phyloP scores from a whole-genome alignment of 179 eudicot genomes.

The Beta macrorhiza region DNA sequence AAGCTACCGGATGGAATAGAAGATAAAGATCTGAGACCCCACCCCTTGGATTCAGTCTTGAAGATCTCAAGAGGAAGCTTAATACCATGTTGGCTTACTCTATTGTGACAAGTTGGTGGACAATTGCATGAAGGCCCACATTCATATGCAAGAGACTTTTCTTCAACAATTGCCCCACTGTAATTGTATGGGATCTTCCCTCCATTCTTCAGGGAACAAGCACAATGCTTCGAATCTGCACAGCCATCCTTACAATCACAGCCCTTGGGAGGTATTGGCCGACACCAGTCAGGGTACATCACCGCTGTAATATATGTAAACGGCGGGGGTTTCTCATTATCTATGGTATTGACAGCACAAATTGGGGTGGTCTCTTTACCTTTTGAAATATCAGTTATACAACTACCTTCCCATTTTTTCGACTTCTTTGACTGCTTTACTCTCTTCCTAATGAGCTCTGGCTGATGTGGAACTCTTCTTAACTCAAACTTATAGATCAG shows the following conservation, averaged over 20 bases:
- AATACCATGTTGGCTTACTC: slow-evolving; percentile 78
- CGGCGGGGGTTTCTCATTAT: slow-evolving; percentile 55
- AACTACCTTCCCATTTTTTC: slow-evolving; percentile 45
- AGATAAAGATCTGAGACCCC: slow-evolving; percentile 75
- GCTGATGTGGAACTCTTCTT: slow-evolving; percentile 69
- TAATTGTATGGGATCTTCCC: slow-evolving; percentile 74
- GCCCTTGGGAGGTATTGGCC: slow-evolving; percentile 45
- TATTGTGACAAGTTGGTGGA: slow-evolving; percentile 69
- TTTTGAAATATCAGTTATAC: slow-evolving; percentile 52
- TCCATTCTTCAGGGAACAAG: slow-evolving; percentile 65
- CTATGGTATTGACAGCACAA: slow-evolving; percentile 59
- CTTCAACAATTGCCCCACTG: slow-evolving; percentile 70
- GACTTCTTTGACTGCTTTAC: slow-evolving; percentile 52
- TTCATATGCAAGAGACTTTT: slow-evolving; percentile 70
- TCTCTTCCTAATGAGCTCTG: slow-evolving; percentile 66
- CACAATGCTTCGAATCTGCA: slow-evolving; percentile 51
- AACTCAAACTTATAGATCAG: slow-evolving; percentile 67
- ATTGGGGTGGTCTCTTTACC: slow-evolving; percentile 59
- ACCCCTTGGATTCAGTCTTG: slow-evolving; percentile 74
- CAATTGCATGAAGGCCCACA: slow-evolving; percentile 86
- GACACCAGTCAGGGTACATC: slow-evolving; percentile 65
- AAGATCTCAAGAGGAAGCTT: slow-evolving; percentile 71
- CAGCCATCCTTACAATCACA: slow-evolving; percentile 70
- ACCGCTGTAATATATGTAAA: slow-evolving; percentile 57
- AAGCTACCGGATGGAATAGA: slow-evolving; percentile 81